Percentiles rank a stretch among this genome's conserved stretches.
Evolutionary conservation across 1,139 yeast genomes (phyloP).

Genomic region (Geotrichum aggregatum): DNA sequence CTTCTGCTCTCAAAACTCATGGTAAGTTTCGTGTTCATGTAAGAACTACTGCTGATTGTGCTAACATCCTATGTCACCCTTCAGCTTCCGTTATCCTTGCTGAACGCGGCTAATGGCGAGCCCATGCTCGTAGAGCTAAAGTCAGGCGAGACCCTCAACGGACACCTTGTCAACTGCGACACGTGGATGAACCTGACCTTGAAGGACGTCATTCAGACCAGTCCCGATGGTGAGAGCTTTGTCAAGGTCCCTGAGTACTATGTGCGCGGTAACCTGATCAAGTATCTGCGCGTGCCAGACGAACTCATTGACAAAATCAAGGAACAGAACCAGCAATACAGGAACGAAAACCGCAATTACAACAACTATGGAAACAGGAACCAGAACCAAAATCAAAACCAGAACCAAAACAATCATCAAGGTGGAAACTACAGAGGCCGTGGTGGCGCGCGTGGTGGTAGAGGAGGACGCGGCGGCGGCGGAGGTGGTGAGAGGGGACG

Average conservation of each 20-base stretch:
- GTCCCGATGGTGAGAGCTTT: constrained; percentile 63
- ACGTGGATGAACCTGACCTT: constrained; percentile 94
- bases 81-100: constrained; percentile 81
- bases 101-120: constrained; percentile 88
- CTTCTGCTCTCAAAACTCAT: too few relatives aligned
- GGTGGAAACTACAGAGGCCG: constrained; percentile 29
- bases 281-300: constrained; percentile 62
- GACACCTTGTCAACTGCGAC: constrained; percentile 81
- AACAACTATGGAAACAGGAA: constrained; percentile 26
- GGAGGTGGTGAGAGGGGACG: constrained; percentile 23
- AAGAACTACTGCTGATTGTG: too few relatives aligned
- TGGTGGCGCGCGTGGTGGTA: constrained; percentile 23
- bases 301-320: constrained; percentile 49
- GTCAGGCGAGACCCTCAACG: constrained; percentile 85
- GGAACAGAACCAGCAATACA: constrained; percentile 58
- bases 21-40: too few relatives aligned
- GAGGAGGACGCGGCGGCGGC: constrained; percentile 24
- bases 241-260: constrained; percentile 71
- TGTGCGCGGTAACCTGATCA: constrained; percentile 78
- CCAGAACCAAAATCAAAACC: neutral
- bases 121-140: constrained; percentile 87
- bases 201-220: constrained; percentile 69
- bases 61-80: neutral
- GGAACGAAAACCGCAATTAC: constrained; percentile 28
- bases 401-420: constrained; percentile 22